These are phyloP conservation scores for Oxyria digyna DNA, from an alignment of 148 eudicot species.

Conservation along the genomic window DNA sequence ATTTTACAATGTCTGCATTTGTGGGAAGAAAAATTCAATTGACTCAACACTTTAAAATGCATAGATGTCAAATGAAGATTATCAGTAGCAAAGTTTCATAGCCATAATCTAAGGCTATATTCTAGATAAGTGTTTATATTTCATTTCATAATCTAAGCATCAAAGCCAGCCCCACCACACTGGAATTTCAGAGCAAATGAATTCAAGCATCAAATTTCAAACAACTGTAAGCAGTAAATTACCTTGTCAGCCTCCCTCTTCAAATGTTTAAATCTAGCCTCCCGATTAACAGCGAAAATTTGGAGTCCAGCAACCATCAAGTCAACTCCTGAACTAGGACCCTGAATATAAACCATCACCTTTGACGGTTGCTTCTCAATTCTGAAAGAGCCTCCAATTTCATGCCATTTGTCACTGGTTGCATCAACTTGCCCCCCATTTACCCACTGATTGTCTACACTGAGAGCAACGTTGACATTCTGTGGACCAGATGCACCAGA, in stretches of 20 bases:
- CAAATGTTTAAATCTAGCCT: slow-evolving; percentile 53
- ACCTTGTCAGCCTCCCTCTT: slow-evolving; percentile 66
- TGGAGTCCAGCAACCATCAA: slow-evolving; percentile 77
- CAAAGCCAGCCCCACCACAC: no score
- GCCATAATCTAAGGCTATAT: not conserved
- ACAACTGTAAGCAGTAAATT: not conserved
- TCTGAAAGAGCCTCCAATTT: slow-evolving; percentile 83
- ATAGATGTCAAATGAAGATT: no score
- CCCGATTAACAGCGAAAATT: slow-evolving; percentile 74
- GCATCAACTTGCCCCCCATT: slow-evolving; percentile 84
- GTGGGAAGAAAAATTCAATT: not conserved
- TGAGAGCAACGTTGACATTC: slow-evolving; percentile 60
- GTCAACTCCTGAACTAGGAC: slow-evolving; percentile 72
- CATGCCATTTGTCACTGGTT: slow-evolving; percentile 64
- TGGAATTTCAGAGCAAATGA: no score
- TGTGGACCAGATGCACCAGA: slow-evolving; percentile 56
- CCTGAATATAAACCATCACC: slow-evolving; percentile 84
- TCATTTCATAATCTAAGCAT: not conserved
- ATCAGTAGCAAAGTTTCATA: no score
- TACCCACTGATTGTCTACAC: slow-evolving; percentile 84
- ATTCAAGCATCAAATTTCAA: not conserved
- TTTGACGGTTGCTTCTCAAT: slow-evolving; percentile 65
- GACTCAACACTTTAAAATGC: not conserved
- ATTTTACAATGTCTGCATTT: not conserved
- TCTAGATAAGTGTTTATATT: not conserved